Percentiles rank a stretch among this genome's conserved stretches.
phyloP scores from a whole-genome alignment of 2,329 filamentous ascomycete species.

The Zasmidium angulare region DNA sequence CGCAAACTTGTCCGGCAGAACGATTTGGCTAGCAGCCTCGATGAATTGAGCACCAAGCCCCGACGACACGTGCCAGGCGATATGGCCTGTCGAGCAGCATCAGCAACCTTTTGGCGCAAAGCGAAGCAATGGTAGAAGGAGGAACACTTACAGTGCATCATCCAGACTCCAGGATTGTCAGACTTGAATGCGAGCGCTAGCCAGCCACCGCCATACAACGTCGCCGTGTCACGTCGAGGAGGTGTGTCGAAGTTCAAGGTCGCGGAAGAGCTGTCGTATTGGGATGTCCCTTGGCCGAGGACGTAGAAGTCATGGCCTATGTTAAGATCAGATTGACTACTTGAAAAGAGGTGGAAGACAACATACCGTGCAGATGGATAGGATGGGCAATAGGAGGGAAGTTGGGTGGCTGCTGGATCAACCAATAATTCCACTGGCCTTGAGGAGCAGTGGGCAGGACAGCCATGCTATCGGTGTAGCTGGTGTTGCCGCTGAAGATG shows the following conservation, averaged over 20 bases:
- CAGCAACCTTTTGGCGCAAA: conserved; percentile 10
- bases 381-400: conserved; percentile 16
- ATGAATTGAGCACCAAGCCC: conserved; percentile 6
- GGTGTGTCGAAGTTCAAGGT: conserved; percentile 42
- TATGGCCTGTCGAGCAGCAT: neutral
- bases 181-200: conserved; percentile 50
- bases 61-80: conserved; percentile 9
- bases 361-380: conserved; percentile 22
- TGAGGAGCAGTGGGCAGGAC: conserved; percentile 41
- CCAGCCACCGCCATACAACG: conserved; percentile 46
- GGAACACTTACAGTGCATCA: conserved; percentile 37
- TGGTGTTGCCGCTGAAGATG: conserved; percentile 43
- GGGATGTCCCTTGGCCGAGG: conserved; percentile 25
- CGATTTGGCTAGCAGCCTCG: conserved; percentile 2
- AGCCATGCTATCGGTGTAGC: conserved; percentile 41
- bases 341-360: neutral
- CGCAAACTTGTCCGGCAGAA: neutral
- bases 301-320: conserved; percentile 33
- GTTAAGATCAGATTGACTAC: neutral
- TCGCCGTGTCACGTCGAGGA: conserved; percentile 48
- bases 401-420: conserved; percentile 38
- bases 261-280: conserved; percentile 27
- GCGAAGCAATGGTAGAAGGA: neutral
- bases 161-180: conserved; percentile 51
- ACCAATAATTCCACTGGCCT: conserved; percentile 29